Percentiles rank a stretch among this genome's conserved stretches.
phyloP scores from a whole-genome alignment of 176 grass and related monocot species.

The Puya raimondii region DNA sequence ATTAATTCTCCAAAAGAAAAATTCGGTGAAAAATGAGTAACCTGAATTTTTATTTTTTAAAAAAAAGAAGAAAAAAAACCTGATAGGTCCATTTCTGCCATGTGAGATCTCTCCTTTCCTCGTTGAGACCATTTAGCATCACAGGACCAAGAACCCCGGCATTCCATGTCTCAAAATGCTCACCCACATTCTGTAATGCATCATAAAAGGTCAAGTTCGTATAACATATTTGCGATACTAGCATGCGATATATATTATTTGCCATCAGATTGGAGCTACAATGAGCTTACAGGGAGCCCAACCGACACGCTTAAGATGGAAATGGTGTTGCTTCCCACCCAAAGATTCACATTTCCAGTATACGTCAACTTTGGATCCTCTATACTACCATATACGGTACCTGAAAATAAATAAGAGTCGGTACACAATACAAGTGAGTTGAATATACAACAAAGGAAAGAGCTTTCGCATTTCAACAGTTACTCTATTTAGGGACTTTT shows the following conservation, averaged over 20 bases:
- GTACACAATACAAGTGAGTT: conserved; percentile 5
- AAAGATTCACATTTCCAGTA: conserved; percentile 54
- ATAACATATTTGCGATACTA: background rate
- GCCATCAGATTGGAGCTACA: background rate
- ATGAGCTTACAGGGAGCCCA: conserved; percentile 79
- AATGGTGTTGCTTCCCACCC: conserved; percentile 81
- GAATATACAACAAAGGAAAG: background rate
- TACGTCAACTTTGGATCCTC: conserved; percentile 85
- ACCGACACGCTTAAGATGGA: conserved; percentile 90
- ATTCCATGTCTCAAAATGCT: conserved; percentile 99
- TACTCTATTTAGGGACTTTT: too few relatives aligned
- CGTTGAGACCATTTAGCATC: conserved; percentile 66
- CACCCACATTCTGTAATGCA: conserved; percentile 67
- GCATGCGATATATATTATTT: background rate
- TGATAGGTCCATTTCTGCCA: conserved; percentile 99
- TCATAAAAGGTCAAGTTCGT: background rate
- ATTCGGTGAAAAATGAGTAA: too few relatives aligned
- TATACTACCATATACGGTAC: conserved; percentile 71
- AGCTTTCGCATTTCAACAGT: background rate
- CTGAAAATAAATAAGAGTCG: conserved; percentile 33
- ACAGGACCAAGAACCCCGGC: conserved; percentile 95
- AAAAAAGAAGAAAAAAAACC: conserved; percentile 21
- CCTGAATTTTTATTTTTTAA: background rate
- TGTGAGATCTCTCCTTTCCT: conserved; percentile 85
- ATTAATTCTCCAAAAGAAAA: too few relatives aligned